Base-by-base conservation (phyloP, 2,329 filamentous ascomycete genomes). In the Elsinoe fawcettii region DNA sequence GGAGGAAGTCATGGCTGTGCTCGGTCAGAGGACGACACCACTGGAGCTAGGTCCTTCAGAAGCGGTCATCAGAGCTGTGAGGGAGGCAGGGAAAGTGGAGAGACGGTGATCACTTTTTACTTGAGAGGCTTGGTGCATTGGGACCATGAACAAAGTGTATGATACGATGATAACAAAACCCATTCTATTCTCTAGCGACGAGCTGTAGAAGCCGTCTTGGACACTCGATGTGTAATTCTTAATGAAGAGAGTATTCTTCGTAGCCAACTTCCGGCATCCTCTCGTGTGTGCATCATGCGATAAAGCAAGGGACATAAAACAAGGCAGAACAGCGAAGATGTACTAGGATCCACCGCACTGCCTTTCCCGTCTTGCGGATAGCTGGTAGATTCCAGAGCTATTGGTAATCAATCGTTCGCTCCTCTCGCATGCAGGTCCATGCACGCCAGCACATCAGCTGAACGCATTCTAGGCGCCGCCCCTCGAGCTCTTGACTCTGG, bases 1-100 rank as follows among this genome's bases (percentile, higher is more conserved):
- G 39, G 70, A 75, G 43, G 75, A 76, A 60, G 68, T 77, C 6
- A 65, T 79, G 20, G 69, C 69, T 5, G 60, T 73, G 23, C 63
- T 78, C 7, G 72, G 74, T 12, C 76, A 75, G 74, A 59, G 64
- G 66, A 66, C 64, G 27, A 63, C 65, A 41, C 59, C 61, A 20
- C 69, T 68, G 67, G 66, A 65, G 12, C 51, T 72, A 2, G 69
- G 67, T 0, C 61, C 51, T n/a, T 74, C 72, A 57, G 73, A 75
- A 43, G 69, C 69, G 11, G 74, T 75, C 58, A 69, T 73, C 53
- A 60, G 59, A 7, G 65, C 63, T 27, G 66, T 73, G 16, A 58
- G 70, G 22, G 69, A 69, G 53, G 70, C 70, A 8, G 71, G 71
- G 5, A 72, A 72, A 57, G 63, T 63, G 63, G 67, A 23, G 67